Base-by-base conservation (phyloP, 2,329 filamentous ascomycete species). In the Cercospora sp. region DNA sequence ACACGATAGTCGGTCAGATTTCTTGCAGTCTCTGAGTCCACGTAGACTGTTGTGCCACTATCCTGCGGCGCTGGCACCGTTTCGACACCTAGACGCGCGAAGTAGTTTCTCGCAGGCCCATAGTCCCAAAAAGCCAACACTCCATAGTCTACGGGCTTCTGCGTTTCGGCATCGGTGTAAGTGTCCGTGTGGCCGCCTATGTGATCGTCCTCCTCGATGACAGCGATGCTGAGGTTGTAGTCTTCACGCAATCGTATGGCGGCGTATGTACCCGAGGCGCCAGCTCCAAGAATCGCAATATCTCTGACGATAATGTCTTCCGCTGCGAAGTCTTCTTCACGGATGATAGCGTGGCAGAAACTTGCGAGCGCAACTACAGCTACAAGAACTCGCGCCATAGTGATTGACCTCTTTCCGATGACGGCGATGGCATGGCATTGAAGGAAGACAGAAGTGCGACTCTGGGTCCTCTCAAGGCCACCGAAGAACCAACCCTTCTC, bases 241-340 rank as follows among this genome's bases (percentile, higher is more conserved):
- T 70, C 68, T 42, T 69, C 64, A 9, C 45, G 42, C n/a, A 72
- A 62, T 4, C 70, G 68, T 5, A 72, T 60, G 53, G 63, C 70
- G 12, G 68, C 70, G 58, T 68, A 72, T 12, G 66, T 72, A 28
- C 70, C 70, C 26, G 66, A 59, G 16, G 68, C 68, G 8, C 70
- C 70, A 10, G 57, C 68, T 42, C 70, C 70, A n/a, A 72, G 33
- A n/a, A 72, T 69, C 10, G 60, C 66, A 26, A 72, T 48, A 48
- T 72, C 65, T 36, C 26, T 42, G 12, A 48, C 33, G n/a, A 66
- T 62, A 20, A 62, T 62, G 36, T 62, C 36, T 18, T 62, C 13
- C 36, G 39, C 33, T 20, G 9, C 1, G 6, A 62, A 62, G 36
- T 48, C 60, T 3, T 42, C 9, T 31, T 62, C 60, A 31, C 18